These are phyloP conservation scores for Porogramme epimiltina DNA, from an alignment of 1,284 basidiomycete species.

Conservation along the genomic window DNA sequence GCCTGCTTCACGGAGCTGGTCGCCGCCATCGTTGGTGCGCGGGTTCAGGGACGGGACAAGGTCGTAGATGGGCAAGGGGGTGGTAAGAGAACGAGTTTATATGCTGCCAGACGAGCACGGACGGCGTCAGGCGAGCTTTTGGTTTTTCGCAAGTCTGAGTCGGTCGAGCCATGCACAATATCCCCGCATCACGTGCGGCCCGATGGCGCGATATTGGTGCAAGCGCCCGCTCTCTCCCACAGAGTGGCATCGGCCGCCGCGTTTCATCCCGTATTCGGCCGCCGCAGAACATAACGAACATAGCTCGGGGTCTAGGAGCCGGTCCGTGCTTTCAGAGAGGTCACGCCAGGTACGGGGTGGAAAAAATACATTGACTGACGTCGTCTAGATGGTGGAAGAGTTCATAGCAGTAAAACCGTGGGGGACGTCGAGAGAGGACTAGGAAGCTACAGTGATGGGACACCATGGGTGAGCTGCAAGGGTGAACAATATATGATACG, in stretches of 20 bases:
- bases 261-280: too few relatives aligned
- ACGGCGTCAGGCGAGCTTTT: slow-evolving; percentile 15
- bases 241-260: not conserved
- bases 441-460: slow-evolving; percentile 18
- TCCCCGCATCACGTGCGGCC: slow-evolving; percentile 20
- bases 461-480: slow-evolving; percentile 7
- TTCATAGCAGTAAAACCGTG: slow-evolving; percentile 6
- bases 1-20: slow-evolving; percentile 15
- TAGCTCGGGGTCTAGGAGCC: too few relatives aligned
- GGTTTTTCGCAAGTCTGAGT: slow-evolving; percentile 8
- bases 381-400: slow-evolving; percentile 8
- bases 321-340: too few relatives aligned
- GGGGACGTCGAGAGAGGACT: slow-evolving; percentile 2
- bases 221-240: not conserved
- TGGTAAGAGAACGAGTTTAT: not conserved
- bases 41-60: not conserved
- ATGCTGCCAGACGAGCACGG: slow-evolving; percentile 5
- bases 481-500: slow-evolving; percentile 6
- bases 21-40: slow-evolving; percentile 15
- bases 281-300: too few relatives aligned
- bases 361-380: slow-evolving; percentile 13
- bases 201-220: slow-evolving; percentile 18
- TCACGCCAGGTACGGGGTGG: too few relatives aligned
- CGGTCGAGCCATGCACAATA: slow-evolving; percentile 20
- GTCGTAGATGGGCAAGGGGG: too few relatives aligned